Evolutionary conservation across 2,329 filamentous ascomycete species (phyloP).

Genomic region (Aspergillus sp.): DNA sequence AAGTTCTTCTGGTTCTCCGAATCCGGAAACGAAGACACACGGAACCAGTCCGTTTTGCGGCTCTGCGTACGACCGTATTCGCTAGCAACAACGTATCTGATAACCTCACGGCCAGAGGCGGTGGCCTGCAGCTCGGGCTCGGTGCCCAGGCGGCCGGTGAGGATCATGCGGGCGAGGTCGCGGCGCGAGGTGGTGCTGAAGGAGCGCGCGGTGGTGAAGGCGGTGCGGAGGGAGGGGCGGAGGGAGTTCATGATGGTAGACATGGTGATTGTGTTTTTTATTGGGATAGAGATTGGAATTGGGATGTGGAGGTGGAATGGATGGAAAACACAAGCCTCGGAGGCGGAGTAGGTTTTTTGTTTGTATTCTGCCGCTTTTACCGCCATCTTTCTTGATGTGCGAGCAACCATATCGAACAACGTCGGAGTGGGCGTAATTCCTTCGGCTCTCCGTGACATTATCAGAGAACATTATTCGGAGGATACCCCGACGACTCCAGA

Average conservation of each 20-base stretch:
- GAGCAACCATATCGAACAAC: background rate
- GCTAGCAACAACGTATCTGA: conserved; percentile 72
- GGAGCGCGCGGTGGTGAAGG: conserved; percentile 49
- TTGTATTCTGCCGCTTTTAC: background rate
- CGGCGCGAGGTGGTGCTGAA: conserved; percentile 63
- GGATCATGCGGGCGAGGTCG: conserved; percentile 69
- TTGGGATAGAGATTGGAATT: background rate
- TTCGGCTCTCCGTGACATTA: background rate
- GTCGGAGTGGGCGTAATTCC: background rate
- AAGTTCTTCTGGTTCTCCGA: conserved; percentile 65
- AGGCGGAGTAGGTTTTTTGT: too few relatives aligned
- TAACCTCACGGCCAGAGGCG: conserved; percentile 62
- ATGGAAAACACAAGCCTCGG: too few relatives aligned
- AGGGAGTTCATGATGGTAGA: conserved; percentile 48
- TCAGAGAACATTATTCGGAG: background rate
- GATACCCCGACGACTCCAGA: background rate
- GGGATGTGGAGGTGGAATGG: background rate
- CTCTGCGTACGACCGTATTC: conserved; percentile 61
- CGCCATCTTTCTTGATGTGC: background rate
- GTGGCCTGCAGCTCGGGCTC: conserved; percentile 69
- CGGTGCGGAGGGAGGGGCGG: conserved; percentile 43
- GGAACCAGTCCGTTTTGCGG: conserved; percentile 78
- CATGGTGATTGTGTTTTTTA: conserved; percentile 15
- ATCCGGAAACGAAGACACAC: conserved; percentile 62
- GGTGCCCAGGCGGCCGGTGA: conserved; percentile 78